phyloP scores from a whole-genome alignment of 352 stramenopile genomes.

The Pythium folliculosum region DNA sequence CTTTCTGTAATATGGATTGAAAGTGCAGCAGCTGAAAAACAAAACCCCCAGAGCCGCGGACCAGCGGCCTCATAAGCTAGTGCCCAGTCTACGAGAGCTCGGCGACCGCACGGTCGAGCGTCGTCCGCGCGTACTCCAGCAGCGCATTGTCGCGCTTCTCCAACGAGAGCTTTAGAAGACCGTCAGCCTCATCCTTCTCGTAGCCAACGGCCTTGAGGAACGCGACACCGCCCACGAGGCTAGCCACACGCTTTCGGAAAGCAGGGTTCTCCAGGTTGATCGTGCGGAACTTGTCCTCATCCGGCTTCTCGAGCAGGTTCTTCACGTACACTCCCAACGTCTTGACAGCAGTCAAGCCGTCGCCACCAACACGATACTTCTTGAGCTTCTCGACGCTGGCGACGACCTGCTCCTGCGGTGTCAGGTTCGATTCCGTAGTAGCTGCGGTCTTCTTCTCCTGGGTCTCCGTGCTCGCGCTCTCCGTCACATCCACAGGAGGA shows the following conservation, averaged over 20 bases:
- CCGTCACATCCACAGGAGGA: constrained; percentile 57
- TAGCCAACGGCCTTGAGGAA: constrained; percentile 90
- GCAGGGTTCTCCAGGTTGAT: constrained; percentile 91
- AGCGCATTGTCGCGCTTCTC: constrained; percentile 64
- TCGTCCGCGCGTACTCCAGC: constrained; percentile 58
- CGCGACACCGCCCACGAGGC: constrained; percentile 78
- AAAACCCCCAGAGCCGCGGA: background rate
- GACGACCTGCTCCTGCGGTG: constrained; percentile 69
- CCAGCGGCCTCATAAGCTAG: background rate
- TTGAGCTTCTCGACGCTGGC: constrained; percentile 81
- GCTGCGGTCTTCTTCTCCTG: constrained; percentile 34
- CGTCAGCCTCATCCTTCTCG: constrained; percentile 77
- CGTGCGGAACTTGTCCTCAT: constrained; percentile 89
- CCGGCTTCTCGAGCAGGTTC: constrained; percentile 86
- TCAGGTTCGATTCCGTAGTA: constrained; percentile 28
- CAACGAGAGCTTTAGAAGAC: constrained; percentile 60
- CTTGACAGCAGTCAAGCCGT: constrained; percentile 80
- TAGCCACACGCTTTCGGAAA: constrained; percentile 89
- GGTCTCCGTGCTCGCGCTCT: background rate
- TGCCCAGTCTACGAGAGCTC: constrained; percentile 52
- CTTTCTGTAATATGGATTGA: background rate
- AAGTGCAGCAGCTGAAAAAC: background rate
- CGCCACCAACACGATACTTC: constrained; percentile 82
- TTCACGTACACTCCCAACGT: constrained; percentile 88
- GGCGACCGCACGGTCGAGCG: constrained; percentile 60